Evolutionary conservation across 2,329 filamentous ascomycete species (phyloP), one percentile per base, ranked within the genome.

Genomic region (Colletotrichum scovillei): DNA sequence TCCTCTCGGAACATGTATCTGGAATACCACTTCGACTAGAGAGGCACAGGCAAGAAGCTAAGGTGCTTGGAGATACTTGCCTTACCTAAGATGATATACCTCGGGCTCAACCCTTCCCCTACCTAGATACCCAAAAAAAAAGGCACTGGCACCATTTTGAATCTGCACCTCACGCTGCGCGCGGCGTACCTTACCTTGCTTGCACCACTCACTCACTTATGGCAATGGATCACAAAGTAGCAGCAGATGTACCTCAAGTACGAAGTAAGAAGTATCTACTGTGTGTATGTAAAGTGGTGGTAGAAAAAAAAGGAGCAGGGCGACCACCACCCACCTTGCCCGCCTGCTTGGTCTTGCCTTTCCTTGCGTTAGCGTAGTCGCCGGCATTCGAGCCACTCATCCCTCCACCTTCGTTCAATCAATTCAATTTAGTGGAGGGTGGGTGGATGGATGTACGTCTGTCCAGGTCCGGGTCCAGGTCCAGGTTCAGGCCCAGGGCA

Each of bases 351-450:
- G 42, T 9, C 60, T 53, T 53, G 60, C 60, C 60, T 63, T 52
- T 46, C 49, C 46, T 35, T 38, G 62, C 62, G 28, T 65, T 56
- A 46, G 52, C 42, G 63, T 57, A 22, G 28, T 22, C 63, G 49
- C 63, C 49, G 32, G 63, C 63, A 57, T 46, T 65, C 32, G 7
- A 56, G 52, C 63, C 49, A 57, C 53, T 55, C 59, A 26, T 35
- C 42, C 42, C 42, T 53, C 52, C 52, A 55, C 22, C 26, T 26
- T 56, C 49, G 26, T 28, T 65, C 63, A 55, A 55, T 55, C 26
- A 24, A 26, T 56, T 56, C 49, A 28, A n/a, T 42, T 35, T 19
- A 30, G 49, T 42, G 46, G 22, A 64, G 49, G 49, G 22, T 28
- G 28, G 35, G 19, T 24, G n/a, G 3, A 12, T 22, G 32, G 11